Conservation (phyloP, 495 filamentous ascomycete genomes). For the Clavariopsis aquatica region DNA sequence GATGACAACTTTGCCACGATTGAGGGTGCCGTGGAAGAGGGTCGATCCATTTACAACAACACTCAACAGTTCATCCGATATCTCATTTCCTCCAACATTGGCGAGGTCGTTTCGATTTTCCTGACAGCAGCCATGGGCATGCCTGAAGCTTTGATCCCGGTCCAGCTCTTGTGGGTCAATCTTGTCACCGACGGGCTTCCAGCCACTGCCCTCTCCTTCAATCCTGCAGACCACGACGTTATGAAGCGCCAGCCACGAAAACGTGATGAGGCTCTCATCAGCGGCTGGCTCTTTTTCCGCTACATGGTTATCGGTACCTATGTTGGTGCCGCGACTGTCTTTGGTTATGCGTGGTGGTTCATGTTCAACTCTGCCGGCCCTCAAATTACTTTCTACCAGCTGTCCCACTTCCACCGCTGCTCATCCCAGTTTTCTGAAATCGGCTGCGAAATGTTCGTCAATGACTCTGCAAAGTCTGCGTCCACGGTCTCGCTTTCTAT, state of each 20-base stretch:
- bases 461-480: conserved; percentile 85
- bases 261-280: conserved; percentile 87
- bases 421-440: conserved; percentile 82
- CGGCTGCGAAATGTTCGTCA: conserved; percentile 90
- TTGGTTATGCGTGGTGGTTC: conserved; percentile 99
- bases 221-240: conserved; percentile 94
- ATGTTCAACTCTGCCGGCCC: conserved; percentile 92
- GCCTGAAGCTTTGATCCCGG: conserved; percentile 96
- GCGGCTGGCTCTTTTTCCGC: conserved; percentile 95
- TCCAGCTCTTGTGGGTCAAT: conserved; percentile 99
- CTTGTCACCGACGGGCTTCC: conserved; percentile 97
- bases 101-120: conserved; percentile 99
- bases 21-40: conserved; percentile 92
- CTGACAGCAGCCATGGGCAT: conserved; percentile 94
- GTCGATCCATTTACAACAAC: conserved; percentile 98
- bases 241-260: conserved; percentile 90
- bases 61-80: conserved; percentile 99
- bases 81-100: conserved; percentile 98
- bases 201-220: conserved; percentile 95
- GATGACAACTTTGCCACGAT: conserved; percentile 99
- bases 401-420: conserved; percentile 94
- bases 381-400: conserved; percentile 87
- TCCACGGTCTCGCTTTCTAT: conserved; percentile 93
- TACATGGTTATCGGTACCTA: conserved; percentile 97
- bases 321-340: conserved; percentile 92